phyloP scores from a whole-genome alignment of 768 basidiomycete genomes.

The Paxillus ammoniavirescens region DNA sequence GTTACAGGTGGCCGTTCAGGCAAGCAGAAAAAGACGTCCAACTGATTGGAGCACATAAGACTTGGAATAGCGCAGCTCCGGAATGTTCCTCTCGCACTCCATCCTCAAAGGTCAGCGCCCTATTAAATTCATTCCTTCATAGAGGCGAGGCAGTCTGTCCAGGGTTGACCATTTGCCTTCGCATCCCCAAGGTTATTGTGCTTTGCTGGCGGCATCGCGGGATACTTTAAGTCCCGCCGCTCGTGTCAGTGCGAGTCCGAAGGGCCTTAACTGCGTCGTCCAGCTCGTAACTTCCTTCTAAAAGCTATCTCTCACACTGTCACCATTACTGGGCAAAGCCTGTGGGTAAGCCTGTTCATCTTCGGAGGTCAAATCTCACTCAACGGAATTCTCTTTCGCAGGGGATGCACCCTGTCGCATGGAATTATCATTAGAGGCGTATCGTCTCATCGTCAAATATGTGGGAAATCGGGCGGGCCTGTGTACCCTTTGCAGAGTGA shows the following conservation, averaged over 20 bases:
- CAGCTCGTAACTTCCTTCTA: background rate
- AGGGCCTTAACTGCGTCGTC: background rate
- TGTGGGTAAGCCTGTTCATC: conserved; percentile 7
- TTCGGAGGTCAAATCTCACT: background rate
- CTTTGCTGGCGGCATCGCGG: background rate
- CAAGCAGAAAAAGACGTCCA: conserved; percentile 1
- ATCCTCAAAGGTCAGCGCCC: conserved; percentile 9
- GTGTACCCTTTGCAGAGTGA: conserved; percentile 56
- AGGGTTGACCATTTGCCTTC: conserved; percentile 2
- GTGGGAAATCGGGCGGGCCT: conserved; percentile 54
- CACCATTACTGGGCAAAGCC: background rate
- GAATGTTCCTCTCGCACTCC: background rate
- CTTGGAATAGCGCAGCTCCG: background rate
- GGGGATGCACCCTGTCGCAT: conserved; percentile 46
- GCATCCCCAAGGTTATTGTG: background rate
- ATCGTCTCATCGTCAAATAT: conserved; percentile 54
- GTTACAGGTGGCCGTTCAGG: conserved; percentile 1
- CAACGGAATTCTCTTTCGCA: background rate
- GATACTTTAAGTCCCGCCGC: background rate
- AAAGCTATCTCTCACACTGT: background rate
- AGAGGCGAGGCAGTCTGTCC: conserved; percentile 7
- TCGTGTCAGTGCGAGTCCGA: background rate
- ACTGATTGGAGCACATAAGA: background rate
- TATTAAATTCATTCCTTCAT: conserved; percentile 10
- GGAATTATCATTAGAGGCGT: conserved; percentile 60